Conservation (phyloP, 225 moss, liverwort and hornwort species). For the Straminergon stramineum region DNA sequence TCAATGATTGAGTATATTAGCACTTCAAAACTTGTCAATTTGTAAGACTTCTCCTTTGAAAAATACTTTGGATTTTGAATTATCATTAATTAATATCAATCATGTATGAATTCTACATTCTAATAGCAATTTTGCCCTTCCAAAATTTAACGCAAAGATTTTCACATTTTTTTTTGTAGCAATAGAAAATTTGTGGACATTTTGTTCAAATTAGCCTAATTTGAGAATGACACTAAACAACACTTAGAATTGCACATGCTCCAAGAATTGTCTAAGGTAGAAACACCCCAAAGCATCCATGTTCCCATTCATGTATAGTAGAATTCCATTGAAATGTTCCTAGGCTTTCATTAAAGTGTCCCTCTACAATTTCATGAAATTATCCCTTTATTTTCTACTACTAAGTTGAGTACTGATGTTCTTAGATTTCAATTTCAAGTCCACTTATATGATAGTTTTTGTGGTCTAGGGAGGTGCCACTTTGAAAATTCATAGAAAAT, state of each 20-base stretch:
- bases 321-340: no score
- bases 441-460: no score
- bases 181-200: neutral
- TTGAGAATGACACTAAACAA: neutral
- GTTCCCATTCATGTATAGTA: no score
- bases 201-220: neutral
- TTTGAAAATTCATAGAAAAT: no score
- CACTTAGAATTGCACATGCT: neutral
- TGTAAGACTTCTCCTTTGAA: neutral
- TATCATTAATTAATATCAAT: neutral
- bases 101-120: neutral
- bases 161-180: neutral
- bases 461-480: no score
- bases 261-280: no score
- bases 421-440: no score
- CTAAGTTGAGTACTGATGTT: no score
- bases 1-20: neutral
- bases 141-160: neutral
- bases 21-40: neutral
- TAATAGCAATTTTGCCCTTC: neutral
- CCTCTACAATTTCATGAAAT: no score
- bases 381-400: no score
- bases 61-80: neutral
- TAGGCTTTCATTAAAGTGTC: no score
- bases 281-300: no score